Evolutionary conservation across 306 rosid genomes (phyloP).

Genomic region (Acacia crassicarpa): DNA sequence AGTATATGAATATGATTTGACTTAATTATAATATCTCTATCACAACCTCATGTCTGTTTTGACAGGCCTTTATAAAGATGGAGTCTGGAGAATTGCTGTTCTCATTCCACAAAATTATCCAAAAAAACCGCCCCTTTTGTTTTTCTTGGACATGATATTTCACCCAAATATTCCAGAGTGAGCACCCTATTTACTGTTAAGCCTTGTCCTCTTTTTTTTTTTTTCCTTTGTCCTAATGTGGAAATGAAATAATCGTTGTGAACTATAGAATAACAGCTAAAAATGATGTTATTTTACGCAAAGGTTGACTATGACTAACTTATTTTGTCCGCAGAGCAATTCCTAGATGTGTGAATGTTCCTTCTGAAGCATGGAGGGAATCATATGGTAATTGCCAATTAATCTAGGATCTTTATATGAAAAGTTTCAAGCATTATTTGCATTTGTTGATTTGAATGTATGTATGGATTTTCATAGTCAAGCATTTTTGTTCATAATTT

Average conservation of each 20-base stretch:
- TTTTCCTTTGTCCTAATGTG: too few relatives aligned
- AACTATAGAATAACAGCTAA: not conserved
- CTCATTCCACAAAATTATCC: constrained; percentile 69
- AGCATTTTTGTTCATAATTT: constrained; percentile 2
- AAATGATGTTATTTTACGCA: too few relatives aligned
- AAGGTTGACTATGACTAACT: not conserved
- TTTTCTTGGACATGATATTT: constrained; percentile 26
- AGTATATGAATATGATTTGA: too few relatives aligned
- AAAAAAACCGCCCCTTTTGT: constrained; percentile 59
- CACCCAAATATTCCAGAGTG: too few relatives aligned
- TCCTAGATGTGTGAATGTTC: too few relatives aligned
- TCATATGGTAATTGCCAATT: too few relatives aligned
- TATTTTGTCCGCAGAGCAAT: not conserved
- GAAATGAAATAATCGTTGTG: too few relatives aligned
- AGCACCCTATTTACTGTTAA: too few relatives aligned
- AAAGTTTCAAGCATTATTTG: not conserved
- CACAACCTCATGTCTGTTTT: not conserved
- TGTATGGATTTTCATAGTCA: not conserved
- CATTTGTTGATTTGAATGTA: not conserved
- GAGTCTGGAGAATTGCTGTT: constrained; percentile 65
- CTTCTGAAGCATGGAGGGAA: not conserved
- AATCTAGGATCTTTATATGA: too few relatives aligned
- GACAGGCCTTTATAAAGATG: constrained; percentile 42
- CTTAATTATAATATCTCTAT: too few relatives aligned
- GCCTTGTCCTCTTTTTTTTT: too few relatives aligned